Base-by-base conservation (phyloP, 116 monocot genomes). In the Trichopus zeylanicus region DNA sequence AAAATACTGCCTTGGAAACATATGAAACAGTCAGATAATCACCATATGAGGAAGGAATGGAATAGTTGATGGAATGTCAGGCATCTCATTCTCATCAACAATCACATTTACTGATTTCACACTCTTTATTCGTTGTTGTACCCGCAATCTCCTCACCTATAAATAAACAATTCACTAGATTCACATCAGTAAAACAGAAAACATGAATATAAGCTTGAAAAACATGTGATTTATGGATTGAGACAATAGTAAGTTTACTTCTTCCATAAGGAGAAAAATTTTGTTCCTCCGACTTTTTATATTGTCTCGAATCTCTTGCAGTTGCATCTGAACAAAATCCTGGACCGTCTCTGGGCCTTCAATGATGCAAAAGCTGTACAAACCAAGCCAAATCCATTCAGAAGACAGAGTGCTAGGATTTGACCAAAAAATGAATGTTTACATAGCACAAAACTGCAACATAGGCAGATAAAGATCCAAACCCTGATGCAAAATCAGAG, bases 251-350 rank as follows among this genome's bases (percentile, higher is more conserved):
- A 0, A 3, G 39, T 59, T 24, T 16, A 89, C 93, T 86, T 94
- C 93, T 86, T 94, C 93, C 93, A 94, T 94, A 39, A 86, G 83
- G 59, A 94, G 89, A 65, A 94, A 94, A 22, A 89, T 94, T 77
- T 89, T 94, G 69, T 85, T 94, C 28, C 93, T 64, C 3, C 93
- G 80, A 47, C 89, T 94, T 46, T 57, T 70, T 31, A 94, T 89
- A 68, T 86, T 89, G 61, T 94, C 93, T 68, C 79, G 81, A 64
- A 92, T 92, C 63, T 92, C 92, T 74, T 92, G 92, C 20, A 64
- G 48, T 68, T 84, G 78, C 92, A 92, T 78, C 55, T 86, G 80
- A 35, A 75, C 75, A 60, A 94, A 94, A 68, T 86, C 83, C 31
- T 86, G 89, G 15, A 94, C 69, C 0, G 89, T 89, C 73, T 94